Evolutionary conservation across 1,139 yeast species (phyloP).

Genomic region (Meyerozyma guilliermondii): DNA sequence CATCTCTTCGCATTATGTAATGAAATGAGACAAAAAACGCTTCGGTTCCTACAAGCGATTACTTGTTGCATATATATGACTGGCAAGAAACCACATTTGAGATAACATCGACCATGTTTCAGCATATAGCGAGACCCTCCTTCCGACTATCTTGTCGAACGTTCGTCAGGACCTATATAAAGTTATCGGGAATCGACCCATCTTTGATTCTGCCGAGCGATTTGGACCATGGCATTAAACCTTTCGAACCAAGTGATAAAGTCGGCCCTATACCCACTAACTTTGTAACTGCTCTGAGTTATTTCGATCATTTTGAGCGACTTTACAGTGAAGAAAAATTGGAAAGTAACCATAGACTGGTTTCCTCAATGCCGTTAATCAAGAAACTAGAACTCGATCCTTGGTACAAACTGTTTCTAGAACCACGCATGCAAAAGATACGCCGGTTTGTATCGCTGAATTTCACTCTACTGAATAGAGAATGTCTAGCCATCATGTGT

Average conservation of each 20-base stretch:
- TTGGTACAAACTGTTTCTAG: neutral
- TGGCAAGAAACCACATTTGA: neutral
- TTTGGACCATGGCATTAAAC: neutral
- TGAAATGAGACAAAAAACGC: neutral
- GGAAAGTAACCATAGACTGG: neutral
- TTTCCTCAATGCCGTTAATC: neutral
- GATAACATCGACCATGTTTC: neutral
- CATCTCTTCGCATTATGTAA: neutral
- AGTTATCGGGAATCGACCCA: neutral
- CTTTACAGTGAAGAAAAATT: neutral
- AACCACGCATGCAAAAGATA: neutral
- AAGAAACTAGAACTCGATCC: neutral
- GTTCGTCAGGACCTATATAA: neutral
- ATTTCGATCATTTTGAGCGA: too few relatives aligned
- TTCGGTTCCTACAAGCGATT: neutral
- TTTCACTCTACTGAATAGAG: slow-evolving; percentile 8
- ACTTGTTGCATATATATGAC: neutral
- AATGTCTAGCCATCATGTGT: slow-evolving; percentile 8
- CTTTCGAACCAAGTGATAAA: neutral
- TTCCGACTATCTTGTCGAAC: neutral
- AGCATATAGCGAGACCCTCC: neutral
- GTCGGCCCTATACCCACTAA: neutral
- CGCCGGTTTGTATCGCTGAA: slow-evolving; percentile 7
- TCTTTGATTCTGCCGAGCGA: neutral
- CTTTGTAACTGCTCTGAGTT: too few relatives aligned